Percentiles rank a stretch among this genome's conserved stretches.
Evolutionary conservation across 2,329 filamentous ascomycete species (phyloP).

Genomic region (Claviceps capensis): DNA sequence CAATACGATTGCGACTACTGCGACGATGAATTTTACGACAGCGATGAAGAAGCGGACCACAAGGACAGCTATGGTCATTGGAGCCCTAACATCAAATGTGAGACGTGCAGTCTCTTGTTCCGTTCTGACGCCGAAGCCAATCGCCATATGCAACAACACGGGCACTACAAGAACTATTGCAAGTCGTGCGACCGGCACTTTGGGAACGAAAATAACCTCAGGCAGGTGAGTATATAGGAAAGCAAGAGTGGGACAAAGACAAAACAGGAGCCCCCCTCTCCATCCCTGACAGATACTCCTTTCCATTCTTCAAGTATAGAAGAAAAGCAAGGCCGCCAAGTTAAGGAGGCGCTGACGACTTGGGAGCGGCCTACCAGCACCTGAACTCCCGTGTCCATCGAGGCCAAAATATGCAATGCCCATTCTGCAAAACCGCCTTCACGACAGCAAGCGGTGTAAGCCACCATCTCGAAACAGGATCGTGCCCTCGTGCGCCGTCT

Average conservation of each 20-base stretch:
- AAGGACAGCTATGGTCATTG: constrained; percentile 19
- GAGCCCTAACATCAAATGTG: constrained; percentile 12
- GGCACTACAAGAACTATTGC: constrained; percentile 21
- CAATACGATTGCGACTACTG: constrained; percentile 18
- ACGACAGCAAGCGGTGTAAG: constrained; percentile 37
- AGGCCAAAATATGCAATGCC: constrained; percentile 31
- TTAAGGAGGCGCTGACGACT: no score
- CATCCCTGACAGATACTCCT: no score
- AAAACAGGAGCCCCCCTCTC: neutral
- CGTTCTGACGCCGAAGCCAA: constrained; percentile 9
- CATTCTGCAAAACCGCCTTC: constrained; percentile 35
- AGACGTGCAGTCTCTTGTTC: constrained; percentile 10
- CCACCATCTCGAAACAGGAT: constrained; percentile 41
- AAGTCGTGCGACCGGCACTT: constrained; percentile 20
- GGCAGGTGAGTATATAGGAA: constrained; percentile 14
- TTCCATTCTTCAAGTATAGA: no score
- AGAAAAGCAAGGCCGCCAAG: no score
- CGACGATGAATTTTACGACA: constrained; percentile 10
- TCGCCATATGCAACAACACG: constrained; percentile 12
- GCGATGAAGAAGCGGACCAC: constrained; percentile 13
- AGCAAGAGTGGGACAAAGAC: neutral
- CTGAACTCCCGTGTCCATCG: constrained; percentile 37
- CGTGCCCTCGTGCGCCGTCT: constrained; percentile 29
- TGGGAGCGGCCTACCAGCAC: constrained; percentile 28
- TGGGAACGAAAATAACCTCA: constrained; percentile 15